Conservation (phyloP, 2,329 filamentous ascomycete genomes). For the Aspergillus brunneoviolaceus region DNA sequence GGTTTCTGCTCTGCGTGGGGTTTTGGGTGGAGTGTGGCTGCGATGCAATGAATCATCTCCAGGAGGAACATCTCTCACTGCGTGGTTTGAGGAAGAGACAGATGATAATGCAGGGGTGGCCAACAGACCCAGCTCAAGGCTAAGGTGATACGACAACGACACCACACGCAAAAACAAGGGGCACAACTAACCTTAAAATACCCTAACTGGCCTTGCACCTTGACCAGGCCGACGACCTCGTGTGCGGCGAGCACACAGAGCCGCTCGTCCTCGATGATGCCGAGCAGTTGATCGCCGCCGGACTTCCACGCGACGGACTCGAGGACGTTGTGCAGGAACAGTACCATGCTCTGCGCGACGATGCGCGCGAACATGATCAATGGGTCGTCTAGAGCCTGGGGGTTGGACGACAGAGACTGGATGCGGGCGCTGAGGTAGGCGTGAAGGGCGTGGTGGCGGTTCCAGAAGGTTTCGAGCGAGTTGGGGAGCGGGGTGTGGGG, state of each 20-base stretch:
- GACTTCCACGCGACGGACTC: conserved; percentile 23
- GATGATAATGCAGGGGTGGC: no score
- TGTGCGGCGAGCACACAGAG: conserved; percentile 21
- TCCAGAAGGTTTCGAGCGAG: conserved; percentile 17
- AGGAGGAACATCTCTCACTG: no score
- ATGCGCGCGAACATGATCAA: conserved; percentile 22
- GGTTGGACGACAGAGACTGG: conserved; percentile 11
- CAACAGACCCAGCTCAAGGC: no score
- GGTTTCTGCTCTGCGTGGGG: no score
- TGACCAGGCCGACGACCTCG: conserved; percentile 19
- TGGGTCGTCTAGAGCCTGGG: conserved; percentile 14
- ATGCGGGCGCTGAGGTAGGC: conserved; percentile 18
- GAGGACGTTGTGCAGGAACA: conserved; percentile 21
- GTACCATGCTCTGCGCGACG: conserved; percentile 18
- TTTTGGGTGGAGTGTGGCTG: no score
- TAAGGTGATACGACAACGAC: no score
- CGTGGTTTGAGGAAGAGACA: no score
- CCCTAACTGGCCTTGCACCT: conserved; percentile 20
- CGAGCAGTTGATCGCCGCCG: conserved; percentile 18
- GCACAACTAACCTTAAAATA: conserved; percentile 18
- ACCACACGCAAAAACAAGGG: no score
- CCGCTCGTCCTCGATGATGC: conserved; percentile 21
- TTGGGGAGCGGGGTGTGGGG: not conserved
- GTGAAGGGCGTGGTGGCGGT: conserved; percentile 19
- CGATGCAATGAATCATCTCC: no score